Base-by-base conservation (phyloP, 805 yeast genomes). In the Peterozyma xylosa region DNA sequence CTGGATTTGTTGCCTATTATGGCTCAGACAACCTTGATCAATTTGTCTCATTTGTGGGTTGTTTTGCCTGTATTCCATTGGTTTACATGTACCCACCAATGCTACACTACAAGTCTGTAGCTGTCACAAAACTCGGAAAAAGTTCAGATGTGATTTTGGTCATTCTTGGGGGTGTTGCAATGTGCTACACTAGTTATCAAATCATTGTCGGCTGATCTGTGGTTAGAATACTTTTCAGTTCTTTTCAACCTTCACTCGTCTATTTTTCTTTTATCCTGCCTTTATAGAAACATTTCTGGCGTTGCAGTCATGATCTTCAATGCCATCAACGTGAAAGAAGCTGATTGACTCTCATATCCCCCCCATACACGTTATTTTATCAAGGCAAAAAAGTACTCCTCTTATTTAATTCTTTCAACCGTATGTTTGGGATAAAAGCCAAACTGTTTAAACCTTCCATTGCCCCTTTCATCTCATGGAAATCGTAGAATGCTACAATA, bases 11-110 rank as follows among this genome's bases (percentile, higher is more conserved):
- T 46, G 88, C 93, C 0, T 74, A 77, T 48, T 68, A 70, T 48
- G 91, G 91, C 0, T 83, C 89, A 1, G 68, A 74, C 45, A 76
- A 83, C 53, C 63, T 86, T 48, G 93, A 86, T 57, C 71, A 67
- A 49, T 82, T 86, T 62, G 91, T 86, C 10, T 80, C 90, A 2
- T 79, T 86, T 55, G 84, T 86, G 42, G 95, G 95, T 3, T 82
- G 89, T 42, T 82, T 86, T 64, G 90, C 91, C 1, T 86, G 95
- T 55, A 82, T 86, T 44, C 95, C 95, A 2, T 71, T 86, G 64
- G 93, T 86, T 5, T 86, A 86, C 64, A 80, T 86, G 78, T 84
- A 85, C 54, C 93, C 95, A 9, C 93, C 95, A 14, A 69, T 86
- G 70, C 64, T 86, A 42, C 93, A 86, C 54, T 67, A 78, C 43